These are phyloP conservation scores for Trypanosoma mega DNA, from an alignment of 208 protist genomes.

Conservation along the genomic window DNA sequence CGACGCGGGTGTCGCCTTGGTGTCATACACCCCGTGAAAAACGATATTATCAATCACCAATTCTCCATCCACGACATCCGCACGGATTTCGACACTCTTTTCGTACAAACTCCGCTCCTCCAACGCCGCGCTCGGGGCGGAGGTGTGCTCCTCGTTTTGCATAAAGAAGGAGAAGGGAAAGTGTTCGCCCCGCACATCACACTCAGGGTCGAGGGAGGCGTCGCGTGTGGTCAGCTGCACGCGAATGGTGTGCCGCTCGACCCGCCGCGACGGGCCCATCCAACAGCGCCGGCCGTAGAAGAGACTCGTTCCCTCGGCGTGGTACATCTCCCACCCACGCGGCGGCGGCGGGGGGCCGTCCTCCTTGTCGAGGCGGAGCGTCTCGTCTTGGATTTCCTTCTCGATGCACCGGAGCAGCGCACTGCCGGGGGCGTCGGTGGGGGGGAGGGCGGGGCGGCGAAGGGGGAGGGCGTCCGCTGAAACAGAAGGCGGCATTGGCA, in stretches of 20 bases:
- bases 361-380: conserved; percentile 77
- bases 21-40: conserved; percentile 43
- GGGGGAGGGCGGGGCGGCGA: conserved; percentile 44
- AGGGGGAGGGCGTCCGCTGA: conserved; percentile 19
- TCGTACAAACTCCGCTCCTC: conserved; percentile 52
- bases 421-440: conserved; percentile 54
- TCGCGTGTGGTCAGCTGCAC: conserved; percentile 78
- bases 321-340: conserved; percentile 71
- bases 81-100: conserved; percentile 70
- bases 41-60: conserved; percentile 69
- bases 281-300: conserved; percentile 76
- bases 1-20: neutral
- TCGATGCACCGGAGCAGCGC: conserved; percentile 81
- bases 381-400: conserved; percentile 87
- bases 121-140: conserved; percentile 9
- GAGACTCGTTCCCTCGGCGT: conserved; percentile 62
- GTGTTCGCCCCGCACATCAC: conserved; percentile 81
- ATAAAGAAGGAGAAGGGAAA: conserved; percentile 87
- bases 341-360: conserved; percentile 60
- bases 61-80: conserved; percentile 82
- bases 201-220: conserved; percentile 83
- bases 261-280: conserved; percentile 33
- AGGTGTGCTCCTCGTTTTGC: conserved; percentile 21
- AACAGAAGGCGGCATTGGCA: neutral
- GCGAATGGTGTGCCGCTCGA: conserved; percentile 73